A percentile compares a stretch with the other conserved stretches of the same genome.
Conservation (phyloP, 495 filamentous ascomycete species). For the Penicillium roqueforti region DNA sequence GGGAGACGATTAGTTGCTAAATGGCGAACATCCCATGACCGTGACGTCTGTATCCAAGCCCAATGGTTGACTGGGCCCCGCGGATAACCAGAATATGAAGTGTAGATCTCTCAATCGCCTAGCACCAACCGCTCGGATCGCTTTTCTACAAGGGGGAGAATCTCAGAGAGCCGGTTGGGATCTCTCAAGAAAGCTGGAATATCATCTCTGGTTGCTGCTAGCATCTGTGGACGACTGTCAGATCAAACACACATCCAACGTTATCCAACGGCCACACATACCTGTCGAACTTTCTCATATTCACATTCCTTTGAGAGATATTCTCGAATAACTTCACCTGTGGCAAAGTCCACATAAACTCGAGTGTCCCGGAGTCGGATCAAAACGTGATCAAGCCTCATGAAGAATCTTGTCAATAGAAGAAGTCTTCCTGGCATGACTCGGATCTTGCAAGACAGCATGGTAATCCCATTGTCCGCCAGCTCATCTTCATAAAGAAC, state of each 20-base stretch:
- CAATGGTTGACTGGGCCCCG: neutral
- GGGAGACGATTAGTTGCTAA: neutral
- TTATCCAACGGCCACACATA: conserved; percentile 30
- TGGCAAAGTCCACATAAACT: conserved; percentile 84
- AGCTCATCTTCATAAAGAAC: conserved; percentile 96
- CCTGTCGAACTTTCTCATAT: conserved; percentile 73
- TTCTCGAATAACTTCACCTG: conserved; percentile 79
- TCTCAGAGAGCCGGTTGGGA: conserved; percentile 68
- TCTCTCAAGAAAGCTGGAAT: conserved; percentile 77
- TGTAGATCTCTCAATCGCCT: conserved; percentile 7
- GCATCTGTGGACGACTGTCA: conserved; percentile 47
- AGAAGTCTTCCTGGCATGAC: conserved; percentile 88
- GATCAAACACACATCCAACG: neutral
- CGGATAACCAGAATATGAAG: neutral
- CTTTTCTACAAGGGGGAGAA: conserved; percentile 67
- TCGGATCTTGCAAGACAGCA: conserved; percentile 81
- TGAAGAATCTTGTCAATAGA: conserved; percentile 82
- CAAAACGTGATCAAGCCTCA: conserved; percentile 86
- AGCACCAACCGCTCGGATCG: conserved; percentile 43
- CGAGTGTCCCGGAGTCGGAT: conserved; percentile 84
- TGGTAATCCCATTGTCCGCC: conserved; percentile 91
- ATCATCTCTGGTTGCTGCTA: conserved; percentile 68
- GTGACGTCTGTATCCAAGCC: neutral
- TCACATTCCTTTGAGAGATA: conserved; percentile 77
- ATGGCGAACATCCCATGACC: neutral